Base-by-base conservation (phyloP, 1,284 basidiomycete genomes). In the Pulchroboletus neoregius region DNA sequence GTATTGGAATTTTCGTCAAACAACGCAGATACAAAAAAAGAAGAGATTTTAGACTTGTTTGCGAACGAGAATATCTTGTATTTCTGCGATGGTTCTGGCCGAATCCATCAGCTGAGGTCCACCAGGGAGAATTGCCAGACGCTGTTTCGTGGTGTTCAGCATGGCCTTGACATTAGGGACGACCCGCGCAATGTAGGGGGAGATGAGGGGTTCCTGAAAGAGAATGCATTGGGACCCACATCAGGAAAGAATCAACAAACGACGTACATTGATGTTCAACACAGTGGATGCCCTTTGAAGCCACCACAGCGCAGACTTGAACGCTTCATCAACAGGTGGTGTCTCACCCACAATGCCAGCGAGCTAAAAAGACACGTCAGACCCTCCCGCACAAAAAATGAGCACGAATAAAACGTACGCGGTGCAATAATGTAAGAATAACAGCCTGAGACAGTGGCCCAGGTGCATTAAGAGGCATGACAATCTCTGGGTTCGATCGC, bases 261-360 rank as follows among this genome's bases (percentile, higher is more conserved):
- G 7, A 71, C 76, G 27, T 62, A 85, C 85, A 56, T 80, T 82
- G 45, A 86, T 81, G 60, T 85, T 84, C 51, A 91, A 73, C 33
- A 82, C 72, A 15, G 75, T 71, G 5, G 85, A 71, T 28, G 84
- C 74, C 46, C 87, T 81, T 60, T 89, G 86, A 55, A 91, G 67
- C 87, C 87, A 91, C 87, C 88, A 90, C 46, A 91, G 68, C 6
- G 82, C 79, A 13, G 77, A 78, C 67, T 88, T 88, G 75, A 89
- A 89, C 6, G 76, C 68, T 57, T 91, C 88, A 50, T 90, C 87
- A 37, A 75, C 74, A 7, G 87, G 84, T 15, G 84, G 76, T 5
- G 78, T 81, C 62, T 90, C 87, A 43, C 82, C 80, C 38, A 90
- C 75, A 48, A 84, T 74, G 34, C 78, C 74, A 46, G 86, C 79